Evolutionary conservation across 306 rosid genomes (phyloP).

Genomic region (Acacia crassicarpa): DNA sequence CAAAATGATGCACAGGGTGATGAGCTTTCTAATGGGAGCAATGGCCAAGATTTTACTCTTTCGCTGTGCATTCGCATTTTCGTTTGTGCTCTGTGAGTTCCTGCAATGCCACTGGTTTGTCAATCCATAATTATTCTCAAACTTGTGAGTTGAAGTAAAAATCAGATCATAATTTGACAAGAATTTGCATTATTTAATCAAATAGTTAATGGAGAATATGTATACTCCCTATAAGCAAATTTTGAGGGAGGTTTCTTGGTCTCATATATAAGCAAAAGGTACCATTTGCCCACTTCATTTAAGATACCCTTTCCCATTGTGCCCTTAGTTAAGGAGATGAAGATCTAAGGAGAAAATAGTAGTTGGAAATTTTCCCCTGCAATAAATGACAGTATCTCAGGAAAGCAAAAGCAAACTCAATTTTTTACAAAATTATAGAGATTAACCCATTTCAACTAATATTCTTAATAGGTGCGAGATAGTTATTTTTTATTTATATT

Average conservation of each 20-base stretch:
- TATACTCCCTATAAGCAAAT: background rate
- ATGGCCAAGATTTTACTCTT: conserved; percentile 39
- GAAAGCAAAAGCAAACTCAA: background rate
- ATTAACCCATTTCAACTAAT: background rate
- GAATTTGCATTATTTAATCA: background rate
- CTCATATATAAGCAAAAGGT: background rate
- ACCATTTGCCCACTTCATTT: background rate
- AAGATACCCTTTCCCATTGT: background rate
- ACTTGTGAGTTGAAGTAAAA: background rate
- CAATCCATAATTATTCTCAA: background rate
- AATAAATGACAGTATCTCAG: background rate
- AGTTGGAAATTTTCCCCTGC: background rate
- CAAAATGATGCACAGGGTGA: conserved; percentile 19
- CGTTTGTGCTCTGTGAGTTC: conserved; percentile 76
- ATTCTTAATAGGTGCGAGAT: background rate
- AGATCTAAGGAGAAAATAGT: background rate
- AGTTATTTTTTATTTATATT: background rate
- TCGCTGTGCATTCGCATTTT: conserved; percentile 64
- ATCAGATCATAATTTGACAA: background rate
- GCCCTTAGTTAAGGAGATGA: background rate
- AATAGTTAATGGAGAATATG: background rate
- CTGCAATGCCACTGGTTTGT: conserved; percentile 51
- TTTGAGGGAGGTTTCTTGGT: background rate
- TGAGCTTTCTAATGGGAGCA: background rate
- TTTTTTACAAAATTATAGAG: background rate